Conservation (phyloP, 2,329 filamentous ascomycete genomes). For the Penicillium polonicum region DNA sequence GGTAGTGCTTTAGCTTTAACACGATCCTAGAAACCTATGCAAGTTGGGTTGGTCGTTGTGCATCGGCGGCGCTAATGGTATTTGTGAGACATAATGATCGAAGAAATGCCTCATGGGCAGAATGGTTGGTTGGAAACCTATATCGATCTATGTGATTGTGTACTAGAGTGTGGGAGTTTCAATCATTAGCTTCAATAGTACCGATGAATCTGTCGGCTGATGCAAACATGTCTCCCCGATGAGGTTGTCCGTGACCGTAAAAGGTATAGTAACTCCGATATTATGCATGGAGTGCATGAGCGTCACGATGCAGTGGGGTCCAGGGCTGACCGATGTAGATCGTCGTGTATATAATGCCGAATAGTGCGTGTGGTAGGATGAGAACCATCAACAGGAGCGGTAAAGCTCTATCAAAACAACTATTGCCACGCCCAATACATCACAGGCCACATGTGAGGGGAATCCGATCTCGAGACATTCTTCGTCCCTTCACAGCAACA, state of each 20-base stretch:
- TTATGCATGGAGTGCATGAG: constrained; percentile 6
- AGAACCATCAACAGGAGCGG: background rate
- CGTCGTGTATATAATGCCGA: background rate
- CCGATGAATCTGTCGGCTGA: background rate
- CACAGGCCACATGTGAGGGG: background rate
- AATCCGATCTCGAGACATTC: background rate
- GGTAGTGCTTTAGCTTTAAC: background rate
- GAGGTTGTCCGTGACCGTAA: background rate
- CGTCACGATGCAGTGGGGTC: background rate
- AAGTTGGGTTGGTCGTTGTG: background rate
- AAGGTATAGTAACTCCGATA: background rate
- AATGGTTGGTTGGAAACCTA: background rate
- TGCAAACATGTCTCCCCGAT: background rate
- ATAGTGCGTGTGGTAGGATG: background rate
- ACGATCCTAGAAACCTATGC: constrained; percentile 1
- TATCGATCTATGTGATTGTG: background rate
- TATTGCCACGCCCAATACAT: constrained; percentile 4
- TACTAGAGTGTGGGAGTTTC: background rate
- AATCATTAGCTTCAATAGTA: background rate
- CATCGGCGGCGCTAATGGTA: background rate
- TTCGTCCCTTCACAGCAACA: background rate
- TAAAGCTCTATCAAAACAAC: too few relatives aligned
- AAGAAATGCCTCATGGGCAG: background rate
- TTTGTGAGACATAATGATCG: constrained; percentile 9
- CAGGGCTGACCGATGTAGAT: background rate